These are phyloP conservation scores for Pleurotus ostreatus DNA, from an alignment of 768 basidiomycete genomes.

Conservation along the genomic window DNA sequence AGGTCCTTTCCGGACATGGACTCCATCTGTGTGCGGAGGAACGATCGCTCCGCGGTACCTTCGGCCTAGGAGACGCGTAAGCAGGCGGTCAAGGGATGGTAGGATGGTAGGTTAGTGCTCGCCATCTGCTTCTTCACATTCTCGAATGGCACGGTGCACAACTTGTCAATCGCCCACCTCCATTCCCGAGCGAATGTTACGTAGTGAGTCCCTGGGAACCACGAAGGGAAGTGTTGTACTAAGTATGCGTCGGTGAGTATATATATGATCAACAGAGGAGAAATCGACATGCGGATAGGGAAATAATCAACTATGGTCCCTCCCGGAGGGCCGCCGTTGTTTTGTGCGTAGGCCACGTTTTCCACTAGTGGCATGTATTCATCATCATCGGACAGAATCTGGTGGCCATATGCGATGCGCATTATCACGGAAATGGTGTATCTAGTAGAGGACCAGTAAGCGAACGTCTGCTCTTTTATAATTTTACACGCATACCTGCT, in stretches of 20 bases:
- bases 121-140: constrained; percentile 30
- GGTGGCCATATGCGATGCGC: constrained; percentile 17
- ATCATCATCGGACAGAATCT: constrained; percentile 17
- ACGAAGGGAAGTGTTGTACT: constrained; percentile 18
- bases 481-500: not conserved
- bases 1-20: not conserved
- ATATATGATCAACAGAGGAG: not conserved
- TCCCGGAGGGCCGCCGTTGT: constrained; percentile 9
- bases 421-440: constrained; percentile 11
- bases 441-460: not conserved
- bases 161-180: constrained; percentile 23
- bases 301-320: constrained; percentile 12
- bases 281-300: not conserved
- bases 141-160: constrained; percentile 33
- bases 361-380: constrained; percentile 16
- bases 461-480: no score
- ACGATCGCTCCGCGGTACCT: constrained; percentile 15
- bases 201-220: constrained; percentile 41
- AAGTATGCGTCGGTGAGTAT: not conserved
- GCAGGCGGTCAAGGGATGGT: no score
- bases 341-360: constrained; percentile 9
- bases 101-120: not conserved
- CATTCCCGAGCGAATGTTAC: constrained; percentile 31
- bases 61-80: constrained; percentile 7
- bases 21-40: constrained; percentile 9